A percentile compares a stretch with the other conserved stretches of the same genome.
Conservation (phyloP, 1,284 basidiomycete species). For the Xerocomus amazonicus region DNA sequence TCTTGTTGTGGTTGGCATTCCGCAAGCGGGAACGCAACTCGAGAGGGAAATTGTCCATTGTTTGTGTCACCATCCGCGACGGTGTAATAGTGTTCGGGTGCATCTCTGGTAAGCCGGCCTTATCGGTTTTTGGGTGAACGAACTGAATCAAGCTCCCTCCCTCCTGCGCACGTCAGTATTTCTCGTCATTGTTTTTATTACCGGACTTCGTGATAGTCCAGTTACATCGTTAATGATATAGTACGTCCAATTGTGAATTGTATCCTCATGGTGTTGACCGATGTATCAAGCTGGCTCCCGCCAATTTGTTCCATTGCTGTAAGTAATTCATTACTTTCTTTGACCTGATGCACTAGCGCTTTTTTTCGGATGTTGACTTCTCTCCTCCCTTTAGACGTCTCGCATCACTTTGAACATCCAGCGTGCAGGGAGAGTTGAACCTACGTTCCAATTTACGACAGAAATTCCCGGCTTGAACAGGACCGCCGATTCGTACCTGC, state of each 20-base stretch:
- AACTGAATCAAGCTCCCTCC: not conserved
- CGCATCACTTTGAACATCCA: conserved; percentile 27
- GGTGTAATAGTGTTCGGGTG: conserved; percentile 17
- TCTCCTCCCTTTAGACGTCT: conserved; percentile 9
- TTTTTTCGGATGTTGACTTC: not conserved
- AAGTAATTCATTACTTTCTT: not conserved
- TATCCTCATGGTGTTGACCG: conserved; percentile 2
- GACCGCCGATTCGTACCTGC: conserved; percentile 15
- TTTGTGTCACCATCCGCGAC: conserved; percentile 26
- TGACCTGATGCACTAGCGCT: not conserved
- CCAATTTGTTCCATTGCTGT: conserved; percentile 17
- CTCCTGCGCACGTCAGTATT: conserved; percentile 5
- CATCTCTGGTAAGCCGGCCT: conserved; percentile 13
- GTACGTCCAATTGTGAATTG: conserved; percentile 2
- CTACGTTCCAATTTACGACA: conserved; percentile 13
- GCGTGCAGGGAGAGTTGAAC: not conserved
- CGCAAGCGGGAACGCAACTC: conserved; percentile 11
- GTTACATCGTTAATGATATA: conserved; percentile 10
- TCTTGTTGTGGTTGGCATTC: conserved; percentile 19
- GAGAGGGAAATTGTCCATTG: conserved; percentile 5
- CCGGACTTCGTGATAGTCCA: conserved; percentile 7
- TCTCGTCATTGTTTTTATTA: conserved; percentile 4
- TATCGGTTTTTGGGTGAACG: not conserved
- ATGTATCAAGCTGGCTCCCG: conserved; percentile 18
- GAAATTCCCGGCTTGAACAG: conserved; percentile 15